phyloP scores from a whole-genome alignment of 1,139 yeast species.

The Schwanniomyces etchellsii region DNA sequence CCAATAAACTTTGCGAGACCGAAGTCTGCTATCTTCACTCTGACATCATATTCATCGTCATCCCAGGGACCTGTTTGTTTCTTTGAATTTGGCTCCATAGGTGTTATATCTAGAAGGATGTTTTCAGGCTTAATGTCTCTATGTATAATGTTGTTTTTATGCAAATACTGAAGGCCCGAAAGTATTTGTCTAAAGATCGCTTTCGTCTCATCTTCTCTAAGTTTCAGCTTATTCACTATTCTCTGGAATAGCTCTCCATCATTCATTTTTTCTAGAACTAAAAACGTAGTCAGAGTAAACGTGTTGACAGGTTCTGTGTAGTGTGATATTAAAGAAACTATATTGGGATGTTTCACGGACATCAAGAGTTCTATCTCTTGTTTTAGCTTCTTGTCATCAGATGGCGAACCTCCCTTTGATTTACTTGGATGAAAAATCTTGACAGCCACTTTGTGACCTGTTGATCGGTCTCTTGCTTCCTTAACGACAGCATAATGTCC shows the following conservation, averaged over 20 bases:
- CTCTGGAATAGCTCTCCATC: constrained; percentile 73
- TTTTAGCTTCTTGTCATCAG: constrained; percentile 50
- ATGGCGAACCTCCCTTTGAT: constrained; percentile 15
- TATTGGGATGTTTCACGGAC: constrained; percentile 65
- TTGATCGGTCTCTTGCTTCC: constrained; percentile 53
- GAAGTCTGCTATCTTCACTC: constrained; percentile 75
- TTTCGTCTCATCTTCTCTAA: constrained; percentile 57
- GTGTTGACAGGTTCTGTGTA: constrained; percentile 64
- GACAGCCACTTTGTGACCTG: constrained; percentile 63
- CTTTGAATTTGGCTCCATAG: constrained; percentile 32
- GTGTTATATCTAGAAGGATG: constrained; percentile 65
- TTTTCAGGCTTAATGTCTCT: constrained; percentile 89
- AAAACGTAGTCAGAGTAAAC: constrained; percentile 50
- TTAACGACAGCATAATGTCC: constrained; percentile 79
- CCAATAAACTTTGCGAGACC: constrained; percentile 78
- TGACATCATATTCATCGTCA: constrained; percentile 52
- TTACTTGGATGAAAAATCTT: constrained; percentile 72
- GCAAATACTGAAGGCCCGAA: constrained; percentile 60
- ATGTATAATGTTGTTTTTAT: constrained; percentile 73
- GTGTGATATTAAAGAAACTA: constrained; percentile 60
- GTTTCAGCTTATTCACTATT: constrained; percentile 55
- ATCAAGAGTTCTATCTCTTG: constrained; percentile 65
- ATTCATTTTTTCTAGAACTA: constrained; percentile 67
- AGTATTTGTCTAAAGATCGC: constrained; percentile 57
- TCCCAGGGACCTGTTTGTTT: constrained; percentile 74